These are phyloP conservation scores for Albugo candida DNA, from an alignment of 352 stramenopile species.

Conservation along the genomic window DNA sequence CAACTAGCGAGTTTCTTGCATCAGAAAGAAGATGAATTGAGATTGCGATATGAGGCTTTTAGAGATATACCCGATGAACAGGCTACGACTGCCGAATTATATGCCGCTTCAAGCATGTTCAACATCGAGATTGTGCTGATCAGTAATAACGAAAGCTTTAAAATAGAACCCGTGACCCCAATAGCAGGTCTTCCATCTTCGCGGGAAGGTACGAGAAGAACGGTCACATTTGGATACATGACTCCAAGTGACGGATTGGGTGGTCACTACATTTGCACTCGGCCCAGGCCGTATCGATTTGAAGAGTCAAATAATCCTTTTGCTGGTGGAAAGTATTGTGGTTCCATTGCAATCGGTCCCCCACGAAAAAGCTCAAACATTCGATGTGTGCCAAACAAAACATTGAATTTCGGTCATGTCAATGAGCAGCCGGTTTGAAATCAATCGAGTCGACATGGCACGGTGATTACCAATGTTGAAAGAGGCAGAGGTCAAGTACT, in stretches of 20 bases:
- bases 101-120: constrained; percentile 63
- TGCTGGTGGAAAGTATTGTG: constrained; percentile 47
- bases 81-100: constrained; percentile 57
- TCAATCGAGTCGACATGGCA: too few relatives aligned
- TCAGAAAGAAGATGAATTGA: constrained; percentile 48
- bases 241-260: constrained; percentile 37
- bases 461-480: too few relatives aligned
- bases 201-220: constrained; percentile 26
- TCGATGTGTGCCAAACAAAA: too few relatives aligned
- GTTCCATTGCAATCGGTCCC: constrained; percentile 45
- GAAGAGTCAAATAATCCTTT: constrained; percentile 36
- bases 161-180: constrained; percentile 60
- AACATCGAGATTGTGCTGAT: constrained; percentile 63
- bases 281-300: constrained; percentile 20
- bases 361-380: constrained; percentile 16
- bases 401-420: too few relatives aligned
- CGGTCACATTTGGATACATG: constrained; percentile 56
- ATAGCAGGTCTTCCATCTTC: constrained; percentile 32
- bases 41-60: constrained; percentile 53
- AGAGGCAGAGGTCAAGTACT: too few relatives aligned
- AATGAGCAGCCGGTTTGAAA: too few relatives aligned
- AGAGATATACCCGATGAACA: constrained; percentile 49
- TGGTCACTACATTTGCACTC: constrained; percentile 70
- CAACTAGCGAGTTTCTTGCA: constrained; percentile 38
- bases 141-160: constrained; percentile 63